These are phyloP conservation scores for Aspergillus terreus DNA, from an alignment of 2,329 filamentous ascomycete species.

Conservation along the genomic window DNA sequence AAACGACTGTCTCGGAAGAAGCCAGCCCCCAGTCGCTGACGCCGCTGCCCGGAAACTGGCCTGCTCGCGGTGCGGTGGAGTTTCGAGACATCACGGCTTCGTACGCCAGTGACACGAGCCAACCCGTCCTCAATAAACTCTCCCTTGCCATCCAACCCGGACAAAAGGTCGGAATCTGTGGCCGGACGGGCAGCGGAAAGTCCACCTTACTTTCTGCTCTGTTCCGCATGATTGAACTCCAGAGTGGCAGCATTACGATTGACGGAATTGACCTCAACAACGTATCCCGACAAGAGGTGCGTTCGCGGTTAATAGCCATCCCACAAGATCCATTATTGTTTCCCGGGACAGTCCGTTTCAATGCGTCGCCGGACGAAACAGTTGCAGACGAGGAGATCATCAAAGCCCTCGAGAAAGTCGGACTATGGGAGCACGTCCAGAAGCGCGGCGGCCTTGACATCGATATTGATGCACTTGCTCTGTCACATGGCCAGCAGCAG, in stretches of 20 bases:
- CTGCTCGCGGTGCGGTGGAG: neutral
- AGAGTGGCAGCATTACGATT: neutral
- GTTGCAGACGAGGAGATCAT: neutral
- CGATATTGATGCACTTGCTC: constrained; percentile 37
- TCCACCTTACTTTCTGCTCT: constrained; percentile 13
- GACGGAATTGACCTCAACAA: neutral
- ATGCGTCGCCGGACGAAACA: neutral
- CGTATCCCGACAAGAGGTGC: neutral
- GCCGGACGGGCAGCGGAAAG: constrained; percentile 18
- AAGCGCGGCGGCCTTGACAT: constrained; percentile 19
- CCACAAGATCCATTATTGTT: constrained; percentile 1
- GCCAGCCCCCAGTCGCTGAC: neutral
- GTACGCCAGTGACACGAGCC: neutral
- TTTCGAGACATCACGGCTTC: neutral
- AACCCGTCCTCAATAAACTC: neutral
- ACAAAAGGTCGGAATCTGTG: constrained; percentile 34
- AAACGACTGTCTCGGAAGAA: neutral
- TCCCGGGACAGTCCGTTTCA: neutral
- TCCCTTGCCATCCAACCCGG: constrained; percentile 11
- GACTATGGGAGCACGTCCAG: neutral
- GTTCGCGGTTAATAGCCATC: neutral
- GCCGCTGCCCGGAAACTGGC: neutral
- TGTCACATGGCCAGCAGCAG: constrained; percentile 73
- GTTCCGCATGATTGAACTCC: constrained; percentile 25
- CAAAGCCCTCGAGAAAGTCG: neutral